phyloP scores from a whole-genome alignment of 768 basidiomycete genomes.

The Cubamyces lactineus region DNA sequence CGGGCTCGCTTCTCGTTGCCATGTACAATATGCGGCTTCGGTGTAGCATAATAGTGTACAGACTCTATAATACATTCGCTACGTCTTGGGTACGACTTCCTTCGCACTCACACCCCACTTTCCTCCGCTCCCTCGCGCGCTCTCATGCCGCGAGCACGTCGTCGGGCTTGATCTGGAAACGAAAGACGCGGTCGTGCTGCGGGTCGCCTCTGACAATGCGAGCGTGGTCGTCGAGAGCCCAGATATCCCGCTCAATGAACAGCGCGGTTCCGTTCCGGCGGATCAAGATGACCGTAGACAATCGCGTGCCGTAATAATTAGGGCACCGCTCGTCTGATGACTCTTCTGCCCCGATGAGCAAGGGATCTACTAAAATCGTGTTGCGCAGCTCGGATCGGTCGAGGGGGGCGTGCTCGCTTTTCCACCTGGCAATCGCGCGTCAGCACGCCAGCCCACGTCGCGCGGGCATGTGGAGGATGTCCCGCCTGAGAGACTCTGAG shows the following conservation, averaged over 20 bases:
- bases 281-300: conserved; percentile 73
- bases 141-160: conserved; percentile 4
- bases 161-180: conserved; percentile 25
- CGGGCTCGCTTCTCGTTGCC: conserved; percentile 10
- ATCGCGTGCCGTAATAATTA: conserved; percentile 64
- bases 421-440: conserved; percentile 21
- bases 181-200: conserved; percentile 28
- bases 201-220: conserved; percentile 24
- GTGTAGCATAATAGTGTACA: conserved; percentile 27
- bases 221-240: conserved; percentile 49
- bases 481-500: conserved; percentile 15
- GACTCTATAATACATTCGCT: conserved; percentile 18
- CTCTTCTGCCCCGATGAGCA: conserved; percentile 34
- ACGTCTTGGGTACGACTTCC: conserved; percentile 1
- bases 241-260: conserved; percentile 76
- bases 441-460: conserved; percentile 7
- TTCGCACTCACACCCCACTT: conserved; percentile 16
- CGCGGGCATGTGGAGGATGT: background rate
- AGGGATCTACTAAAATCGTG: conserved; percentile 66
- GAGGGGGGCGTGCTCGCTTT: conserved; percentile 39
- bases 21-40: conserved; percentile 25
- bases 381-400: conserved; percentile 59
- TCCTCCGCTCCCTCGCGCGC: conserved; percentile 10
- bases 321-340: conserved; percentile 2
- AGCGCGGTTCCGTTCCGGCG: conserved; percentile 58